Evolutionary conservation across 1,284 basidiomycete genomes (phyloP).

Genomic region (Leccinum huronense): DNA sequence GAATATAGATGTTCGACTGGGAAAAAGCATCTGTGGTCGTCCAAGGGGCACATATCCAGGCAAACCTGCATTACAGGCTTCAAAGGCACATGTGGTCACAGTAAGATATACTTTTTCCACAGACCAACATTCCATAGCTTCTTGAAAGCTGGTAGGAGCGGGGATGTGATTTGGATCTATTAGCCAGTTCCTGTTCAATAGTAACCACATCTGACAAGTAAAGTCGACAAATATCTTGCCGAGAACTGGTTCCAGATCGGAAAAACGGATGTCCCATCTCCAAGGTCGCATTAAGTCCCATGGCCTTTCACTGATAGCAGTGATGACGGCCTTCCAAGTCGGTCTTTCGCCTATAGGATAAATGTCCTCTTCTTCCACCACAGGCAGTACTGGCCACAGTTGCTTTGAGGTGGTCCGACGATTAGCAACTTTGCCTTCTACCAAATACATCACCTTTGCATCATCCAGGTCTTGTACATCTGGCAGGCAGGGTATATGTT

Average conservation of each 20-base stretch:
- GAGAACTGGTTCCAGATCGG: neutral
- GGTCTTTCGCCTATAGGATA: neutral
- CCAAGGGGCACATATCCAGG: neutral
- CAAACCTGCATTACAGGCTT: neutral
- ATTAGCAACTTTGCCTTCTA: neutral
- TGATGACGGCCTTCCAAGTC: neutral
- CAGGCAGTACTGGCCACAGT: neutral
- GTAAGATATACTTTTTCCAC: neutral
- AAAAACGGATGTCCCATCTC: neutral
- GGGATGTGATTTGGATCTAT: neutral
- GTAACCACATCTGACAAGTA: neutral
- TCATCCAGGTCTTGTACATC: neutral
- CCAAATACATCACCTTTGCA: neutral
- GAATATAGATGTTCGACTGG: neutral
- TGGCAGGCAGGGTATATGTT: neutral
- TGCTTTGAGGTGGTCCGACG: neutral
- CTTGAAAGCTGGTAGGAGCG: neutral
- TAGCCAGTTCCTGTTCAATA: neutral
- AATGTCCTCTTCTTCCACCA: neutral
- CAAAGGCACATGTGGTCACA: neutral
- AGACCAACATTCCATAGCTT: constrained; percentile 1
- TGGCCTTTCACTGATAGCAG: neutral
- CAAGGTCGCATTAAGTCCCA: neutral
- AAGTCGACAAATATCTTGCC: neutral
- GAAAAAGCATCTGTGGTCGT: neutral